Evolutionary conservation across 371 early-diverging fungal species (phyloP).

Genomic region (Syncephalastrum monosporum): DNA sequence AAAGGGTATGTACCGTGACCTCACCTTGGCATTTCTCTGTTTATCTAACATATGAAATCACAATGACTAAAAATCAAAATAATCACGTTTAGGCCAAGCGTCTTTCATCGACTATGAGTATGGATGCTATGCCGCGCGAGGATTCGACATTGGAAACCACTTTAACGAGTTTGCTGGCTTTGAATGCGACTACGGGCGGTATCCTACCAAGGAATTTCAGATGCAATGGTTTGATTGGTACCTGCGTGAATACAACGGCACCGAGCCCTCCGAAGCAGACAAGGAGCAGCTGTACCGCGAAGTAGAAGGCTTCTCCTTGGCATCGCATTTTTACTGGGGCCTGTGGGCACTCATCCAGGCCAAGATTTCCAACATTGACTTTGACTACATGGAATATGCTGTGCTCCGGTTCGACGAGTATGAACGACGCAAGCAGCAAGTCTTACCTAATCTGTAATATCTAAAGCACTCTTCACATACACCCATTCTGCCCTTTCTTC

Average conservation of each 20-base stretch:
- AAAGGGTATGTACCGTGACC: conserved; percentile 39
- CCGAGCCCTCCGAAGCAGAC: conserved; percentile 43
- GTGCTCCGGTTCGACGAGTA: conserved; percentile 80
- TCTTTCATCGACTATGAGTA: conserved; percentile 96
- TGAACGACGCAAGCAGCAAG: conserved; percentile 46
- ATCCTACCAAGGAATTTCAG: conserved; percentile 75
- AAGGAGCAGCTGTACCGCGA: conserved; percentile 68
- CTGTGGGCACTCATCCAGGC: conserved; percentile 93
- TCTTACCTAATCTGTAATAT: conserved; percentile 18
- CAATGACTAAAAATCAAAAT: too few species aligned
- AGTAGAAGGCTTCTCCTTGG: conserved; percentile 81
- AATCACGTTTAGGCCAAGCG: conserved; percentile 30
- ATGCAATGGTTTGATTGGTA: conserved; percentile 71
- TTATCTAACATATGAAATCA: background rate
- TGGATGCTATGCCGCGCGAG: conserved; percentile 79
- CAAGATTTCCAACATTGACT: conserved; percentile 84
- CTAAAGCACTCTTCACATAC: too few species aligned
- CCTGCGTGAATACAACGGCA: conserved; percentile 38
- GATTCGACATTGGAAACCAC: conserved; percentile 95
- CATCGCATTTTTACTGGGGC: conserved; percentile 93
- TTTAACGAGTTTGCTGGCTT: conserved; percentile 94
- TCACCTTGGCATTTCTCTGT: background rate
- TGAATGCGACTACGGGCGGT: conserved; percentile 88
- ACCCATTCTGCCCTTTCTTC: too few species aligned
- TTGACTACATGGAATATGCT: conserved; percentile 93